Evolutionary conservation across 768 basidiomycete genomes (phyloP), one percentile per base, ranked within the genome.

Genomic region (Psilocybe tampanensis): DNA sequence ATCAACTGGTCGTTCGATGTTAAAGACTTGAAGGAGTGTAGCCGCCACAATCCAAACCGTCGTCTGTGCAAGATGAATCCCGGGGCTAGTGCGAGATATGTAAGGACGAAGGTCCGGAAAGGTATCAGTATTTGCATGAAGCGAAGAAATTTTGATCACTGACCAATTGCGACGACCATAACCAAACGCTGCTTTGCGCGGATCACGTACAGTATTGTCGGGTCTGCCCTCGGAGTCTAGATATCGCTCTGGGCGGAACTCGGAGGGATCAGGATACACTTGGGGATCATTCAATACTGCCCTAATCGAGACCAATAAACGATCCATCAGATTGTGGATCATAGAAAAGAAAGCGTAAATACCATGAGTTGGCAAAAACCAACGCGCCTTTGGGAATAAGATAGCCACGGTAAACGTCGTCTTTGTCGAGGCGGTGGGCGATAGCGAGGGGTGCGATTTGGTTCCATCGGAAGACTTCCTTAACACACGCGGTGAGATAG

Each of bases 401-500:
- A 43, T 55, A 55, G 4, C 54, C 54, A 8, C 47, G 32, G 47
- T 55, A 55, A 26, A 26, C 36, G 26, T 55, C 54, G 24, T 55
- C 54, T 19, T 36, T 41, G 7, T 34, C 26, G 17, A 55, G 24
- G n/a, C 26, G 24, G n/a, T 55, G 54, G 4, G 47, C 22, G 22
- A 47, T 55, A 29, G 47, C 54, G 21, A 55, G 47, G 11, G 54
- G 54, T 32, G 47, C 34, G 5, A 55, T 42, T 18, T 48, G 54
- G 41, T 55, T 55, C 54, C 54, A 55, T 32, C 54, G 54, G 17
- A 48, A 48, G 17, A 48, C 17, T 33, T 55, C 54, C 41, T 55
- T 55, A 1, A 55, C 47, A 18, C 52, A 53, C 4, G 52, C 52
- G 12, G 52, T 53, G 32, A 53, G 52, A 15, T 53, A 53, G 3